Evolutionary conservation across 2,329 filamentous ascomycete genomes (phyloP).

Genomic region (Metarhizium robertsii): DNA sequence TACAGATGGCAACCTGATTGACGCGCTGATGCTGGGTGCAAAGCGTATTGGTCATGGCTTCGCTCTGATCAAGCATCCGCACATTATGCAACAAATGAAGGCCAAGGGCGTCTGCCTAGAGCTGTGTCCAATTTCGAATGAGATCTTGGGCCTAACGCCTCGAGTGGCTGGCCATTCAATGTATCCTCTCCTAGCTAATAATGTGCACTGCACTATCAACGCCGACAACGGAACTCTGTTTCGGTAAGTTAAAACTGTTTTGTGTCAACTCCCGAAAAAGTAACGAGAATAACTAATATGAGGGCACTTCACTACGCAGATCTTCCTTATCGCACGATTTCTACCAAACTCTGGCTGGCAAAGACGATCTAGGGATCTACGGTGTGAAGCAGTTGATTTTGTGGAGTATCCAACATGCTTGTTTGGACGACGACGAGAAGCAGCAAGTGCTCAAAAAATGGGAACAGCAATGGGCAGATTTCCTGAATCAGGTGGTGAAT

Average conservation of each 20-base stretch:
- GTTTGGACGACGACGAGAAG: slow-evolving; percentile 35
- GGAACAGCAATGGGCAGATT: slow-evolving; percentile 46
- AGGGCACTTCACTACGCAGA: slow-evolving; percentile 26
- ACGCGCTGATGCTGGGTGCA: slow-evolving; percentile 55
- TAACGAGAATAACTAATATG: not conserved
- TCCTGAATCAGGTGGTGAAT: slow-evolving; percentile 43
- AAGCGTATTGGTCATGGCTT: slow-evolving; percentile 70
- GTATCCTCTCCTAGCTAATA: slow-evolving; percentile 60
- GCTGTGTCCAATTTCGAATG: slow-evolving; percentile 69
- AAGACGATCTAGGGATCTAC: slow-evolving; percentile 54
- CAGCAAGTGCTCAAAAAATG: slow-evolving; percentile 32
- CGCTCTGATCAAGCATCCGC: slow-evolving; percentile 55
- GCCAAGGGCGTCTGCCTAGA: slow-evolving; percentile 59
- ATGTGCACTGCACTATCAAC: slow-evolving; percentile 64
- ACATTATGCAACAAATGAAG: slow-evolving; percentile 58
- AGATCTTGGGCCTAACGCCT: slow-evolving; percentile 61
- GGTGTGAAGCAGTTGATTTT: slow-evolving; percentile 61
- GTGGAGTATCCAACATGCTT: slow-evolving; percentile 56
- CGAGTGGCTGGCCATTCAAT: slow-evolving; percentile 56
- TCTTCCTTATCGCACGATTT: slow-evolving; percentile 68
- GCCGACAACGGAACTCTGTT: slow-evolving; percentile 70
- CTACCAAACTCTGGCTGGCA: slow-evolving; percentile 66
- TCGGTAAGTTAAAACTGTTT: slow-evolving; percentile 33
- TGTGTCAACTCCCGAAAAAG: too few species aligned
- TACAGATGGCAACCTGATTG: slow-evolving; percentile 58